Base-by-base conservation (phyloP, 2,329 filamentous ascomycete genomes). In the Exophiala spinifera region DNA sequence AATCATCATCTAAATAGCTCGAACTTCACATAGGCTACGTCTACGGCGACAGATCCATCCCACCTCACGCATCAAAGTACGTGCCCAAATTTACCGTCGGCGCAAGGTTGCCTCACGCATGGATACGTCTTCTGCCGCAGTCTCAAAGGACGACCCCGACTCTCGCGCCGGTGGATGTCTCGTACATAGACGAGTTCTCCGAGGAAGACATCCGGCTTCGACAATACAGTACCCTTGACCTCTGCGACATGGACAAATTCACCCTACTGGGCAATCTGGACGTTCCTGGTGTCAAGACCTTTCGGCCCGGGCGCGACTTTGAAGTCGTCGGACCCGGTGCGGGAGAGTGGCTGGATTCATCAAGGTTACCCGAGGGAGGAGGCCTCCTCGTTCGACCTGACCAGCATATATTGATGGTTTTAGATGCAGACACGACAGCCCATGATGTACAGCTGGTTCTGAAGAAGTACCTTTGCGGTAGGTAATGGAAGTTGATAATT, bases 1-100 rank as follows among this genome's bases (percentile, higher is more conserved):
- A n/a, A n/a, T n/a, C 6, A 19, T 36, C 3, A n/a, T n/a, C 1
- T 14, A 17, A 10, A 10, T 23, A 58, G 56, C 67, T 74, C 5
- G 71, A 69, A 33, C 64, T 76, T 5, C 74, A 76, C 46, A 74
- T 76, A 48, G 73, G 74, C 1, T 76, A 75, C 49, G 66, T 75
- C 0, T 76, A 76, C 55, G 72, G 72, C 2, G 61, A 64, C 13
- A 62, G 52, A 1, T 46, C 62, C 4, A 63, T 68, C 3, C 73
- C 72, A 0, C 37, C 62, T 0, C 66, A 72, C 56, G 73, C 72
- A 1, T 76, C 73, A 0, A 39, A 64, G 1, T 76, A 69, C 51
- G 61, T 57, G 1, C 67, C 71, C 2, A 68, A 67, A n/a, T 75
- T 72, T 53, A 54, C 65, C 0, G 49, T 65, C 0, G 73, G 74